Conservation (phyloP, 2,329 filamentous ascomycete species). For the Colletotrichum cordylinicola region DNA sequence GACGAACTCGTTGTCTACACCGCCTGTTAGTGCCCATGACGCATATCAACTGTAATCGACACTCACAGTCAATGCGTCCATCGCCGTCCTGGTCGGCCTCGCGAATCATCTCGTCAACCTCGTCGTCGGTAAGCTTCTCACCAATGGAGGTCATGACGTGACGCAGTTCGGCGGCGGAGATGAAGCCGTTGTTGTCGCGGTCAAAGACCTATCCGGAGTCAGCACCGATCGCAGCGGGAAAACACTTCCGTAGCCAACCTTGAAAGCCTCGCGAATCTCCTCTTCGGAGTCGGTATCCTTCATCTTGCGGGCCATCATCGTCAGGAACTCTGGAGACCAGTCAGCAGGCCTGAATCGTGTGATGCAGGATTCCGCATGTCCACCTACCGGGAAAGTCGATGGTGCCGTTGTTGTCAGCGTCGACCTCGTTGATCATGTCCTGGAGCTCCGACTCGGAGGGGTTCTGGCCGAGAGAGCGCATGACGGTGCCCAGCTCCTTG, state of each 20-base stretch:
- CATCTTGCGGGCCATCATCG: slow-evolving; percentile 96
- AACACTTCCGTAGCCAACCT: slow-evolving; percentile 53
- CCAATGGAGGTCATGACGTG: slow-evolving; percentile 94
- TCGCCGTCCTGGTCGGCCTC: slow-evolving; percentile 91
- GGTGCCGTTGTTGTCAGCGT: slow-evolving; percentile 91
- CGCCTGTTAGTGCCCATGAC: neutral
- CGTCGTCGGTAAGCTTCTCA: slow-evolving; percentile 89
- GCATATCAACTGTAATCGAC: slow-evolving; percentile 11
- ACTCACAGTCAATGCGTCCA: slow-evolving; percentile 84
- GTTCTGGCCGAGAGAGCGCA: slow-evolving; percentile 90
- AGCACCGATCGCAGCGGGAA: neutral
- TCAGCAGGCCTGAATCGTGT: slow-evolving; percentile 27
- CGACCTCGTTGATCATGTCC: slow-evolving; percentile 95
- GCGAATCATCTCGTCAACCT: slow-evolving; percentile 93
- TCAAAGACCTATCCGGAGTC: slow-evolving; percentile 68
- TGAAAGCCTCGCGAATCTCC: slow-evolving; percentile 89
- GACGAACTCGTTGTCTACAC: slow-evolving; percentile 85
- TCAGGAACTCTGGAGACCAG: slow-evolving; percentile 78
- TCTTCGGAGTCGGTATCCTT: slow-evolving; percentile 92
- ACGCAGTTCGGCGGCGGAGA: slow-evolving; percentile 85
- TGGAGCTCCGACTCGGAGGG: slow-evolving; percentile 89
- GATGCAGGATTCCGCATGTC: too few species aligned
- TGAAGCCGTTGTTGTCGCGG: slow-evolving; percentile 91
- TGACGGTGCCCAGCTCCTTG: slow-evolving; percentile 88
- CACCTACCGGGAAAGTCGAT: slow-evolving; percentile 86